A percentile compares a stretch with the other conserved stretches of the same genome.
Conservation (phyloP, 179 eudicot genomes). For the Actinidia arguta region DNA sequence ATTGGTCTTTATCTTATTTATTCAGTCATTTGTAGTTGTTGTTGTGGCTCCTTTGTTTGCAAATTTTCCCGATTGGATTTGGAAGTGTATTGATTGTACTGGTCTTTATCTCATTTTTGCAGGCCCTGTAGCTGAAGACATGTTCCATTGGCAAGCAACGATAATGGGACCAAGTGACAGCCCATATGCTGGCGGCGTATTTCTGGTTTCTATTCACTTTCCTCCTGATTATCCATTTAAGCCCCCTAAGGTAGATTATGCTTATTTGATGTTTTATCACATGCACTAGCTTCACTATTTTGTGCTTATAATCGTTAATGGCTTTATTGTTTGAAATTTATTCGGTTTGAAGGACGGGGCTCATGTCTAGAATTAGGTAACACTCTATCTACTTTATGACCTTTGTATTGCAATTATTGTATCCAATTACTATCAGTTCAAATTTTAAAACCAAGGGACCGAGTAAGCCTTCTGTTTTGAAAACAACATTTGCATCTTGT, state of each 20-base stretch:
- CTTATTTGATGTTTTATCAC: background rate
- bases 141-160: constrained; percentile 56
- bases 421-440: no score
- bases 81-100: background rate
- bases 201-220: constrained; percentile 46
- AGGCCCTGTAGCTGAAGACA: constrained; percentile 55
- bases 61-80: background rate
- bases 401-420: background rate
- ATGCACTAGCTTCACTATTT: background rate
- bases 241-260: constrained; percentile 45
- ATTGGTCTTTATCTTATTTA: no score
- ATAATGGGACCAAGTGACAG: constrained; percentile 53
- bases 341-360: no score
- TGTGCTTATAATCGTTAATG: background rate
- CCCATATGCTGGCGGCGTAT: constrained; percentile 53
- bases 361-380: no score
- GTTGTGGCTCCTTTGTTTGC: background rate
- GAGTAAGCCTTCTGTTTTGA: no score
- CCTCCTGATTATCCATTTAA: constrained; percentile 53
- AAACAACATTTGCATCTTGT: no score
- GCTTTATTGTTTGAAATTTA: background rate
- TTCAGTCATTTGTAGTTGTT: no score
- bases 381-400: background rate
- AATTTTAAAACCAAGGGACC: no score
- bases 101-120: background rate